A percentile compares a stretch with the other conserved stretches of the same genome.
Conservation (phyloP, 345 rosid genomes). For the Cardamine resedifolia region DNA sequence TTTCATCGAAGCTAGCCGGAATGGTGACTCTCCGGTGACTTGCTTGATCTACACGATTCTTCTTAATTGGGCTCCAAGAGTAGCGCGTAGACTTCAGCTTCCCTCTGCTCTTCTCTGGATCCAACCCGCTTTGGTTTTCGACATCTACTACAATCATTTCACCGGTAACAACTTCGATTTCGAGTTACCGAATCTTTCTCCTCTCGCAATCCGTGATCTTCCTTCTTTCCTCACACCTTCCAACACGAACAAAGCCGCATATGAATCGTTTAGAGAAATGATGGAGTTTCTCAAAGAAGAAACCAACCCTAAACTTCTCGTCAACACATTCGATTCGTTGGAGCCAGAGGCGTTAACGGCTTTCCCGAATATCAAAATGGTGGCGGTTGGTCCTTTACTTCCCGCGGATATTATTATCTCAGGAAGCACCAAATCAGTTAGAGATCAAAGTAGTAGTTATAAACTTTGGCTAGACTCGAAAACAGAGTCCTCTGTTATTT, state of each 20-base stretch:
- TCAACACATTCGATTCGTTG: conserved; percentile 53
- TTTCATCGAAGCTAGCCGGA: conserved; percentile 27
- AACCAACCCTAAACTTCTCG: conserved; percentile 37
- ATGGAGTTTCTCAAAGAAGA: conserved; percentile 38
- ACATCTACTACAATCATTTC: conserved; percentile 56
- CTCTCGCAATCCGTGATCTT: conserved; percentile 39
- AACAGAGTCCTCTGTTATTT: conserved; percentile 54
- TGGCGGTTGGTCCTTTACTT: conserved; percentile 43
- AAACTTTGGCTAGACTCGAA: conserved; percentile 50
- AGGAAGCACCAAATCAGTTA: background rate
- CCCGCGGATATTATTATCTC: conserved; percentile 27
- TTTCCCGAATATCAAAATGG: conserved; percentile 6
- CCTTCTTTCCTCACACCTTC: conserved; percentile 55
- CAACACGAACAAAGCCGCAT: background rate
- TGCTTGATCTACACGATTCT: conserved; percentile 45
- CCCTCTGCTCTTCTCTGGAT: conserved; percentile 61
- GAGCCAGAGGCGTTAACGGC: conserved; percentile 43
- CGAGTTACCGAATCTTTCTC: conserved; percentile 36
- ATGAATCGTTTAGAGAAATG: conserved; percentile 20
- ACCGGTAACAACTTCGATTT: conserved; percentile 45
- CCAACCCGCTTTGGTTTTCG: conserved; percentile 65
- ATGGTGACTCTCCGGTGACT: conserved; percentile 34
- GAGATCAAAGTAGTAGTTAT: conserved; percentile 22
- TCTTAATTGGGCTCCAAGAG: conserved; percentile 56
- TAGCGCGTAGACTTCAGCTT: conserved; percentile 45